Evolutionary conservation across 2,329 filamentous ascomycete species (phyloP), one percentile per base, ranked within the genome.

Genomic region (Tolypocladium endophyticum): DNA sequence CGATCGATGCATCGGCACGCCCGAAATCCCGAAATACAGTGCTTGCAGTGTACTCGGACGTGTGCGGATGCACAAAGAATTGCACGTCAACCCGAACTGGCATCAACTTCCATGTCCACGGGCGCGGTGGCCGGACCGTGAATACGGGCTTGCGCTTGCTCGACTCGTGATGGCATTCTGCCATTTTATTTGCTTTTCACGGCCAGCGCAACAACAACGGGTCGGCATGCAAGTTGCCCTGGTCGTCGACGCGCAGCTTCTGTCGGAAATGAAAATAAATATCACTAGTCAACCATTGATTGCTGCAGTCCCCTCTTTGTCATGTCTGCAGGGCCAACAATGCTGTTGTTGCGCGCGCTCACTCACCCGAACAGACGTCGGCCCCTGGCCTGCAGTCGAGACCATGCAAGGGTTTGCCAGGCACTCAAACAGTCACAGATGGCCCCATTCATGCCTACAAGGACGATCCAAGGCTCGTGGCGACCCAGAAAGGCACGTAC

Each of bases 361-460:
- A 28, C 16, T 33, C 25, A 50, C 45, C 25, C 30, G 25, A 16
- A 30, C 45, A 33, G 28, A 33, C 28, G 28, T 52, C 47, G 47
- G 58, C 45, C 59, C 57, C 58, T 54, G 59, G 59, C 59, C 47
- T 59, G 58, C 61, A 61, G 35, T 56, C 60, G 62, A 61, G 62
- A 62, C 62, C 35, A 63, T 61, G 62, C 62, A 63, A 62, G 62
- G 62, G 62, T 55, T 55, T 12, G 50, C 57, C 55, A 23, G 45
- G 54, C 38, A 36, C 57, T 55, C 47, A 59, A 59, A 60, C 60
- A 58, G 36, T 38, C 55, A n/a, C 55, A 33, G 55, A 33, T 56
- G 55, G 7, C 35, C n/a, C 53, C 53, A 28, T 55, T 18, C 50
- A 53, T 53, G 25, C 50, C 50, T 33, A 35, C 30, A 53, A 35